These are phyloP conservation scores for Marasmius sp. DNA, from an alignment of 1,284 basidiomycete species.

Conservation along the genomic window DNA sequence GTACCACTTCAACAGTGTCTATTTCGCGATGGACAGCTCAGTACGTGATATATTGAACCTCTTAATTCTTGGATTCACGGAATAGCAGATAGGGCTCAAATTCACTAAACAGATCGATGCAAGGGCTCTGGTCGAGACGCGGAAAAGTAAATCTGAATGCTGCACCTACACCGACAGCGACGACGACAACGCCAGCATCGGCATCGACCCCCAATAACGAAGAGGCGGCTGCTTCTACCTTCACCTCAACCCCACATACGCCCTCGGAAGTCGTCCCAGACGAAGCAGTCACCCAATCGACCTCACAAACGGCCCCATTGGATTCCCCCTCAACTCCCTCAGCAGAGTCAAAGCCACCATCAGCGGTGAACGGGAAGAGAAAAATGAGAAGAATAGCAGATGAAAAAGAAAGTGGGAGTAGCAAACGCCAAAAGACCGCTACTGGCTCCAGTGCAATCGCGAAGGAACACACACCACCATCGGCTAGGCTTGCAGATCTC, in stretches of 20 bases:
- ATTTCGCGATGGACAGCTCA: constrained; percentile 8
- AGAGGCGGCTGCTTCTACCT: constrained; percentile 12
- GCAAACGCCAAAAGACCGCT: constrained; percentile 52
- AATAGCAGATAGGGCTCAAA: constrained; percentile 64
- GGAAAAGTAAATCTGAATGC: constrained; percentile 69
- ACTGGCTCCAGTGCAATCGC: constrained; percentile 27
- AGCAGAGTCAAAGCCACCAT: constrained; percentile 11
- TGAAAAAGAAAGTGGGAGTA: constrained; percentile 44
- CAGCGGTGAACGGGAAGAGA: constrained; percentile 44
- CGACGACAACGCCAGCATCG: constrained; percentile 20
- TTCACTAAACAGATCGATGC: constrained; percentile 73
- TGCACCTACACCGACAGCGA: constrained; percentile 19
- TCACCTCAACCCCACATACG: neutral
- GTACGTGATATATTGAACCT: constrained; percentile 8
- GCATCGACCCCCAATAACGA: constrained; percentile 27
- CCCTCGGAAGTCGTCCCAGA: neutral
- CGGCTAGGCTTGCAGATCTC: constrained; percentile 77
- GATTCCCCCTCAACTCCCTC: constrained; percentile 3
- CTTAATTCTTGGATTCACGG: constrained; percentile 25
- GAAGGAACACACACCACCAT: constrained; percentile 68
- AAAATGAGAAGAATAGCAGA: constrained; percentile 53
- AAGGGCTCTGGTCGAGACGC: constrained; percentile 69
- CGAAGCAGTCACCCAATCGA: neutral
- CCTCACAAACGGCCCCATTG: neutral
- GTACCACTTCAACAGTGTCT: neutral